Percentiles rank a stretch among this genome's conserved stretches.
phyloP scores from a whole-genome alignment of 73 alveolate species.

The Strombidium stylifer region DNA sequence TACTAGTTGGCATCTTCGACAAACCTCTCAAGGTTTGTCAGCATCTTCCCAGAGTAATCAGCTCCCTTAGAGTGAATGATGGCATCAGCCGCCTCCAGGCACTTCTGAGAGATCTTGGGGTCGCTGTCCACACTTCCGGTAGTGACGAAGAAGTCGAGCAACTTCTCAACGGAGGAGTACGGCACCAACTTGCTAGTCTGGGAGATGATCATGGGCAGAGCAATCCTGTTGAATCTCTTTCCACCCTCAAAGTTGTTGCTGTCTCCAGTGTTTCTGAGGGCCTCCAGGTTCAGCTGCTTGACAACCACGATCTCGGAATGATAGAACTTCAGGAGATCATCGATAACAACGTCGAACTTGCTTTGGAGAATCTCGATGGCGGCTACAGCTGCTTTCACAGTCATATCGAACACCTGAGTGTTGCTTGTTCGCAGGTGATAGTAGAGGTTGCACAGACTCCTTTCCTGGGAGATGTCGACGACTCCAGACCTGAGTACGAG shows the following conservation, averaged over 20 bases:
- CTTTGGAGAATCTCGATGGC: conserved; percentile 34
- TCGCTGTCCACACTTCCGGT: conserved; percentile 33
- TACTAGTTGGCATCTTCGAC: conserved; percentile 19
- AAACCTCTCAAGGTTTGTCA: conserved; percentile 36
- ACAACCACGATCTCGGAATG: conserved; percentile 11
- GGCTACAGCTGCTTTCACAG: conserved; percentile 1
- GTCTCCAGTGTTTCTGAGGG: neutral
- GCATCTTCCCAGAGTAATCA: conserved; percentile 34
- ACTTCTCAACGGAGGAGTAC: conserved; percentile 7
- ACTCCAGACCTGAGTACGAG: conserved; percentile 17
- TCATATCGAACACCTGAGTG: conserved; percentile 31
- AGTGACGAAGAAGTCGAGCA: conserved; percentile 33
- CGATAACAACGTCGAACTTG: conserved; percentile 17
- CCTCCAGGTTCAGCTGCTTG: neutral
- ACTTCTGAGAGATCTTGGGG: conserved; percentile 16
- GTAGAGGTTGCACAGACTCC: conserved; percentile 9
- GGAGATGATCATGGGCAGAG: conserved; percentile 24
- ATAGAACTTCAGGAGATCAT: conserved; percentile 37
- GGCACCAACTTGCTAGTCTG: conserved; percentile 20
- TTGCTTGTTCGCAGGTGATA: conserved; percentile 22
- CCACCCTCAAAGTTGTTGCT: conserved; percentile 1
- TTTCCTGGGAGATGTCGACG: conserved; percentile 1
- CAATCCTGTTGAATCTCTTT: conserved; percentile 35
- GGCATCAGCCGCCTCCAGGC: conserved; percentile 53
- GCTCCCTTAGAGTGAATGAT: conserved; percentile 40